Conservation (phyloP, 2,329 filamentous ascomycete species). For the Lachnellula hyalina region DNA sequence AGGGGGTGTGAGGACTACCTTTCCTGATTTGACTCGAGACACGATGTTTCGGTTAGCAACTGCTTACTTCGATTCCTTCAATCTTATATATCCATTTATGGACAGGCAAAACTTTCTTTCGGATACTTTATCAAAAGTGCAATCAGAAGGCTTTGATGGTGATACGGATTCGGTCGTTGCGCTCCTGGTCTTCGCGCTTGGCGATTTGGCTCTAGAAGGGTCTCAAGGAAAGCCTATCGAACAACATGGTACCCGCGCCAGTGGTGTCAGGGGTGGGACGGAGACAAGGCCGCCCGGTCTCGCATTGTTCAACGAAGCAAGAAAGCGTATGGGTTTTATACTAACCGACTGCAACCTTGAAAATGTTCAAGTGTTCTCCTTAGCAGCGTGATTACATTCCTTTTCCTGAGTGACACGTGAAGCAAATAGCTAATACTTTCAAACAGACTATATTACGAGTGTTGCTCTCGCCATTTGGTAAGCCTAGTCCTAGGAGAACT, state of each 20-base stretch:
- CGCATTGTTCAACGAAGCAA: slow-evolving; percentile 56
- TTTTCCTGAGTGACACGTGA: neutral
- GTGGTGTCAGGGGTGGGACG: slow-evolving; percentile 49
- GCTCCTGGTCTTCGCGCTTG: slow-evolving; percentile 53
- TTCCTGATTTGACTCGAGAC: slow-evolving; percentile 40
- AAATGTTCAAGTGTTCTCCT: slow-evolving; percentile 52
- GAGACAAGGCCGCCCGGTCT: slow-evolving; percentile 49
- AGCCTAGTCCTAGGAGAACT: slow-evolving; percentile 17
- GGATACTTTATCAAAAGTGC: slow-evolving; percentile 40
- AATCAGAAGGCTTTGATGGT: slow-evolving; percentile 45
- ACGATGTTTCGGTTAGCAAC: slow-evolving; percentile 46
- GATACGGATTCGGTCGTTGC: slow-evolving; percentile 47
- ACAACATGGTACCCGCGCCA: slow-evolving; percentile 39
- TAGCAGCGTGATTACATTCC: slow-evolving; percentile 44
- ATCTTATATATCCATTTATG: slow-evolving; percentile 53
- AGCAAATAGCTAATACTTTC: neutral
- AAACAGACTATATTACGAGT: slow-evolving; percentile 47
- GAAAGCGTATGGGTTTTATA: slow-evolving; percentile 53
- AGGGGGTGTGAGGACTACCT: slow-evolving; percentile 24
- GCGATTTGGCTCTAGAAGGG: slow-evolving; percentile 51
- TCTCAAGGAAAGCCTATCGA: slow-evolving; percentile 42
- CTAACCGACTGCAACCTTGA: slow-evolving; percentile 51
- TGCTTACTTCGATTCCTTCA: slow-evolving; percentile 55
- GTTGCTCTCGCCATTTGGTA: slow-evolving; percentile 47
- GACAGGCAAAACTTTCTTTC: slow-evolving; percentile 50